Base-by-base conservation (phyloP, 768 basidiomycete genomes). In the Mycena floridula region DNA sequence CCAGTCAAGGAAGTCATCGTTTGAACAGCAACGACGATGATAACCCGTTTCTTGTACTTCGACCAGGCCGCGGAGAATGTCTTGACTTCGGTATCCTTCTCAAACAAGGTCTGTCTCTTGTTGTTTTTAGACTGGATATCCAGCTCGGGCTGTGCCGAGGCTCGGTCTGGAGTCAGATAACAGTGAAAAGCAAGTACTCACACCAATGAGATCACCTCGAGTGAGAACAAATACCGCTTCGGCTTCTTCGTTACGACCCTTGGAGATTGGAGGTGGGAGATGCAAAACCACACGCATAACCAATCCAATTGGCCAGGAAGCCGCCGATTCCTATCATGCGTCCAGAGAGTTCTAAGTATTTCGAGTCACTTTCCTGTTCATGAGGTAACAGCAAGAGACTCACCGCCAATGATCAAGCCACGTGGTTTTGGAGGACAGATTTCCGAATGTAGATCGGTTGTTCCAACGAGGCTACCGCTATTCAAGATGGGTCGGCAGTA, bases 21-120 rank as follows among this genome's bases (percentile, higher is more conserved):
- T 28, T 45, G 44, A 25, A 36, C 32, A 38, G 44, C 44, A 20
- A 45, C 37, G 21, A 38, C 44, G 37, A 45, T 45, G 23, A 45
- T 45, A 25, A 45, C 44, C 38, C 44, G 44, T 28, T 40, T 45
- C 44, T 45, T 45, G 37, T 45, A 45, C 18, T 45, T 38, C 9
- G 21, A 18, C 44, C 44, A 45, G 18, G 37, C 37, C 12, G 38
- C 44, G 20, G 25, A n/a, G 25, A 45, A 40, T 3, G 26, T 40
- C 18, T 20, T 30, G 25, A 45, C 37, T 27, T 45, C 44, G 22
- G 13, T 13, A 2, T 22, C 6, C 44, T 45, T 25, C 18, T 45
- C 44, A 28, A 24, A 45, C 6, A 45, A 26, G 23, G 40, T 45
- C 37, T 45, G 44, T 27, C 26, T 28, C 37, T 40, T 45, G 21